Conservation (phyloP, 1,139 yeast species). For the Geotrichum armillariae region DNA sequence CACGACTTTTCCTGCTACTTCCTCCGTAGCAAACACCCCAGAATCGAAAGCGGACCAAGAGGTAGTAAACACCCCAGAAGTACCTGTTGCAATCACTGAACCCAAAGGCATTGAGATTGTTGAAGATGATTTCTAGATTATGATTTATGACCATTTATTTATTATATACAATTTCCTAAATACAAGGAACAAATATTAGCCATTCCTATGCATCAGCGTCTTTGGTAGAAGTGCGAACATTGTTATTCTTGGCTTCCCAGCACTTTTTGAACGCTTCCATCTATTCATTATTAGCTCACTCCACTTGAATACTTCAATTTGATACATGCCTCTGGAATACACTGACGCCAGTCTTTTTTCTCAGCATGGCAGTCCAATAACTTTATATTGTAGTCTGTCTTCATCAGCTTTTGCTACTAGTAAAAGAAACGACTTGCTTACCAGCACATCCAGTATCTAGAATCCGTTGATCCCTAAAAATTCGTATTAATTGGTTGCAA, state of each 20-base stretch:
- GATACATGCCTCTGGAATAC: slow-evolving; percentile 50
- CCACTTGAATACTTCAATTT: background rate
- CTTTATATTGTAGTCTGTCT: slow-evolving; percentile 54
- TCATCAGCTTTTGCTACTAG: background rate
- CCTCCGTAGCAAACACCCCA: no score
- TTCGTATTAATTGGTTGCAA: no score
- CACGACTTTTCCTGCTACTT: background rate
- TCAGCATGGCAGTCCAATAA: slow-evolving; percentile 73
- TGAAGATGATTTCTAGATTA: slow-evolving; percentile 18
- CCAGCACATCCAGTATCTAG: slow-evolving; percentile 67
- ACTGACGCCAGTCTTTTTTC: slow-evolving; percentile 71
- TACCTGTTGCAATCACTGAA: slow-evolving; percentile 2
- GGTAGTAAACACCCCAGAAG: no score
- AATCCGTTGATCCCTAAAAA: slow-evolving; percentile 63
- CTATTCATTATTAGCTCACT: slow-evolving; percentile 26
- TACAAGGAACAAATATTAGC: background rate
- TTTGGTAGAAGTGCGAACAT: slow-evolving; percentile 43
- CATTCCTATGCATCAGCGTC: slow-evolving; percentile 16
- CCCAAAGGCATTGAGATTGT: slow-evolving; percentile 17
- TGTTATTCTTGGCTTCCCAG: slow-evolving; percentile 62
- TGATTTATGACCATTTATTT: background rate
- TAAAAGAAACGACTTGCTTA: slow-evolving; percentile 26
- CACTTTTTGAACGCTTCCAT: slow-evolving; percentile 68
- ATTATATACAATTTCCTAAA: slow-evolving; percentile 3
- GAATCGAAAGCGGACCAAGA: no score